Conservation (phyloP, 2,329 filamentous ascomycete genomes). For the Fusarium cyanostomum region DNA sequence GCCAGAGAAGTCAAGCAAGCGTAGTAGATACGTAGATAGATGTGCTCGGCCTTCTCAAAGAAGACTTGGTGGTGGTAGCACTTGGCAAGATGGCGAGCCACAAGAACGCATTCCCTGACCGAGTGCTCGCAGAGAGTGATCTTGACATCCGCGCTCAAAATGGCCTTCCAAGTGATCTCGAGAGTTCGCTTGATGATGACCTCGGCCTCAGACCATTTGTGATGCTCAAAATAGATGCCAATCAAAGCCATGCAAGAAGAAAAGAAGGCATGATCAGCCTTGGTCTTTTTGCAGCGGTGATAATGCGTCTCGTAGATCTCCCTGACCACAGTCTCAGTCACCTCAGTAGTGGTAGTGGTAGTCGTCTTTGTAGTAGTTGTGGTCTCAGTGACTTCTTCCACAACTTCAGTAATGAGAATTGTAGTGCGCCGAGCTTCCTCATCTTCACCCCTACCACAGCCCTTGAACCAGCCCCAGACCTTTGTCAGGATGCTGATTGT, state of each 20-base stretch:
- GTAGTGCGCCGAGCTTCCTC: constrained; percentile 49
- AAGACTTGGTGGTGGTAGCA: constrained; percentile 49
- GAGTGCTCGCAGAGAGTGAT: constrained; percentile 46
- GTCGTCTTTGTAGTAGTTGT: constrained; percentile 47
- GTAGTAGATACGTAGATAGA: constrained; percentile 51
- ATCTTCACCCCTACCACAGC: constrained; percentile 43
- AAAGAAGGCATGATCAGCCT: constrained; percentile 48
- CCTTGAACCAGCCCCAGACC: constrained; percentile 53
- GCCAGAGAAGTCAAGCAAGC: constrained; percentile 46
- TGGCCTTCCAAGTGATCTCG: constrained; percentile 52
- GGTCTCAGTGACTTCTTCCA: constrained; percentile 51
- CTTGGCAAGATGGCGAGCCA: constrained; percentile 48
- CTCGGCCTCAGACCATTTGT: constrained; percentile 50
- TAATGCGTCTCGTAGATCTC: constrained; percentile 51
- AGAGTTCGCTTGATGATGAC: constrained; percentile 48
- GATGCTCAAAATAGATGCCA: constrained; percentile 44
- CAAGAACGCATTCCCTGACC: constrained; percentile 45
- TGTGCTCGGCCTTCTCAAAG: constrained; percentile 51
- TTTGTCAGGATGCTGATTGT: constrained; percentile 49
- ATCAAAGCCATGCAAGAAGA: constrained; percentile 48
- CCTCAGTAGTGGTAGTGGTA: constrained; percentile 40
- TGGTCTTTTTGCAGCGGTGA: constrained; percentile 47
- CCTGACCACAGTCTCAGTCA: constrained; percentile 47
- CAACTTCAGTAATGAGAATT: constrained; percentile 51
- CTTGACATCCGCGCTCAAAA: constrained; percentile 45